Evolutionary conservation across 805 yeast genomes (phyloP), one percentile per base, ranked within the genome.

Genomic region (Saccharomyces mikatae): DNA sequence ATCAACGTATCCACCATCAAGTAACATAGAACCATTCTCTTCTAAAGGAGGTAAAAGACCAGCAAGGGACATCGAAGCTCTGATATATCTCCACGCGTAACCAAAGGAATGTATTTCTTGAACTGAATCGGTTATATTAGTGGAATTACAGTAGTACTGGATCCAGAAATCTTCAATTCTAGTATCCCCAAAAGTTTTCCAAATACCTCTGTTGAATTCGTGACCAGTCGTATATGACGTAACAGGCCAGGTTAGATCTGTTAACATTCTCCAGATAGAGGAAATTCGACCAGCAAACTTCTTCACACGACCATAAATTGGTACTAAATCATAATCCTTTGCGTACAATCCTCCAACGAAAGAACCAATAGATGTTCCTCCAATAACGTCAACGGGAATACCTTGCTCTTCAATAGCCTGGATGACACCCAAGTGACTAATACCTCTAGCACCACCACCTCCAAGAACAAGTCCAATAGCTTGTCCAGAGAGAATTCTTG

Each of bases 91-190:
- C 99, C 99, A 92, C 11, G 96, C 91, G 65, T 88, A 89, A 2
- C 99, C 99, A 41, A 85, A 79, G 4, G 89, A 82, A 66, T 92
- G 99, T 28, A 92, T 82, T 62, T 94, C 99, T 96, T 92, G 94
- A 24, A 89, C 81, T 0, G 97, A 91, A 60, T 90, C 87, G 2
- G 99, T 94, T 52, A 92, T 89, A 66, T 92, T 92, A 14, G 99
- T 92, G 1, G 98, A 89, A 66, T 94, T 92, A 64, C 94, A 84
- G 66, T 81, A 92, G 68, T 81, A 92, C 57, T 80, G 83, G 56
- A 92, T 78, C 99, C 99, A 92, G 68, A 92, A 92, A 67, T 92
- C 99, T 67, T 92, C 99, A 60, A 92, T 89, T 63, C 96, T 84
- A 13, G 84, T 80, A 59, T 89, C 92, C 0, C 98, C 97, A 73